Evolutionary conservation across 176 grass and related monocot species (phyloP), one percentile per base, ranked within the genome.

Genomic region (Eleusine indica): DNA sequence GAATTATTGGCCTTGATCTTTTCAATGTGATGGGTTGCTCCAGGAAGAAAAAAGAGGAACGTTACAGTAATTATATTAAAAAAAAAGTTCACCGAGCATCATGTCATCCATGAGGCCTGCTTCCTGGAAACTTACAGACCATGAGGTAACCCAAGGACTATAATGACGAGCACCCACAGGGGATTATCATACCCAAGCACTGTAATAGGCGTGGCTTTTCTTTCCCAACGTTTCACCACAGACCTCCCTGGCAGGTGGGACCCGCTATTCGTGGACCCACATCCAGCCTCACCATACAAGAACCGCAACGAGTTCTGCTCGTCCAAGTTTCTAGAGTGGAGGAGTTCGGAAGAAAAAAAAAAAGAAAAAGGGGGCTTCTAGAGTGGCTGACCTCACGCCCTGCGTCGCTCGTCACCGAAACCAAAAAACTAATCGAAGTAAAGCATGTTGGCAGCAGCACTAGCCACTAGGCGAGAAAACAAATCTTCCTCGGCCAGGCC

Each of bases 41-140:
- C 46, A 39, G 0, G 63, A 43, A 44, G 42, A 80, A 77, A 70
- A 43, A 43, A 57, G 72, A 57, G 72, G 13, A 69, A 46, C 41
- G 65, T 42, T 7, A 13, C 32, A 18, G n/a, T 44, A 81, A 63
- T 56, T 37, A 83, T 6, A 25, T 25, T 25, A 4, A 17, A 77
- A 28, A 41, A 64, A 69, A 68, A 43, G 44, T 11, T 41, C 9
- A 44, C 62, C 10, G 30, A 10, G 37, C 16, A 65, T 51, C 30
- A 66, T 79, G 30, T 29, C 74, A 7, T 39, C 63, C 80, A 16
- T 78, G 66, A 37, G n/a, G 37, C 44, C 48, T 58, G 80, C 58
- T 88, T 67, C 80, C 49, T 19, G 60, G 86, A 79, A 88, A 41
- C 68, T 74, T 79, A 79, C 85, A 81, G 3, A 28, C 77, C 77